Percentiles rank a stretch among this genome's conserved stretches.
Conservation (phyloP, 331 rosid genomes). For the Cydonia oblonga region DNA sequence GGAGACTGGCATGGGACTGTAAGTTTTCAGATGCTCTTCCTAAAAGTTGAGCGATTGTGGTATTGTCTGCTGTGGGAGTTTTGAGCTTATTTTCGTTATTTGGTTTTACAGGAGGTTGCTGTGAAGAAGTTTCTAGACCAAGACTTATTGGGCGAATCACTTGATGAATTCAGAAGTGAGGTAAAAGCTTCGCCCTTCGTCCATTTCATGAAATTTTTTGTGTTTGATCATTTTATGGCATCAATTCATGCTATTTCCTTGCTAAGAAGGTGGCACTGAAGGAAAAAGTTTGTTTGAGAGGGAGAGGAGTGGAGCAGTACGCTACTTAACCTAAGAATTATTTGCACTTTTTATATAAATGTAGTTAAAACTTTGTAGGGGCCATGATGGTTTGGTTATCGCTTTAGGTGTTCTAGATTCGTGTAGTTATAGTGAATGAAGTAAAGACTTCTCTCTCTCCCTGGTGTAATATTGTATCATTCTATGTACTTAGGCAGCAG, state of each 20-base stretch:
- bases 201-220: neutral
- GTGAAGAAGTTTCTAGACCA: conserved; percentile 91
- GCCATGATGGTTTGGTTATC: neutral
- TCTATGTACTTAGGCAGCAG: neutral
- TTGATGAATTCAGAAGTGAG: conserved; percentile 91
- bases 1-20: conserved; percentile 99
- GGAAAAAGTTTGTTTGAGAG: neutral
- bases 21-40: conserved; percentile 37
- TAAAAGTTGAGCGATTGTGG: neutral
- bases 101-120: conserved; percentile 72
- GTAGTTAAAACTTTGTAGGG: neutral
- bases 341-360: neutral
- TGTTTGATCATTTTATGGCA: neutral
- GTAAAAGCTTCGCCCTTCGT: conserved; percentile 22
- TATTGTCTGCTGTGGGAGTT: neutral
- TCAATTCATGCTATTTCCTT: neutral
- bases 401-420: neutral
- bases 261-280: neutral
- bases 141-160: conserved; percentile 71
- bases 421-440: neutral
- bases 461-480: neutral
- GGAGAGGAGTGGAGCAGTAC: neutral
- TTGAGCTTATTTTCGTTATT: conserved; percentile 6
- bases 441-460: neutral
- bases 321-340: neutral